phyloP scores from a whole-genome alignment of 768 basidiomycete species.

The Lactarius evosmus region DNA sequence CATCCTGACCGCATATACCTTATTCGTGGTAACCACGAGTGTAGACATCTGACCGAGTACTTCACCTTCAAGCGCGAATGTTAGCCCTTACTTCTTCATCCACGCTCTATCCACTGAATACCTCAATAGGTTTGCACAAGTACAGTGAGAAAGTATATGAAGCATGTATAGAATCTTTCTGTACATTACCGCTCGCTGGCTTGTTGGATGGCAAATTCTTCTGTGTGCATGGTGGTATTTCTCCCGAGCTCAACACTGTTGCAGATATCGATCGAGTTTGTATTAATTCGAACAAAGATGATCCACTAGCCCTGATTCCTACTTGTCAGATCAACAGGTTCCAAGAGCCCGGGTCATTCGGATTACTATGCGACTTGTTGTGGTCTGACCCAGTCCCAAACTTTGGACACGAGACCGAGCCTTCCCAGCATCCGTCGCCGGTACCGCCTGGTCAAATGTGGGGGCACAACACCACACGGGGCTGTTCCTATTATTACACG shows the following conservation, averaged over 20 bases:
- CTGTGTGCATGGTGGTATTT: conserved; percentile 95
- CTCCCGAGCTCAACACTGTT: conserved; percentile 77
- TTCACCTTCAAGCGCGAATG: conserved; percentile 96
- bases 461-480: conserved; percentile 80
- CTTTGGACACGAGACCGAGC: conserved; percentile 79
- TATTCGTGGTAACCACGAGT: conserved; percentile 64
- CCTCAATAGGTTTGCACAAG: conserved; percentile 73
- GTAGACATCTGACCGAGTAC: conserved; percentile 62
- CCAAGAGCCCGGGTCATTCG: conserved; percentile 88
- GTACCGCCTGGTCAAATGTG: conserved; percentile 59
- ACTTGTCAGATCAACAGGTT: conserved; percentile 77
- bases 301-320: conserved; percentile 4
- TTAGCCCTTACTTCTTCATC: conserved; percentile 40
- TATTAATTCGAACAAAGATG: conserved; percentile 18
- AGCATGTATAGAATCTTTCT: conserved; percentile 88
- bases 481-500: conserved; percentile 93
- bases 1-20: conserved; percentile 59
- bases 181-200: conserved; percentile 84
- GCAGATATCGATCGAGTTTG: conserved; percentile 67
- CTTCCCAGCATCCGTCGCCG: conserved; percentile 45
- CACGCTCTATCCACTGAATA: not conserved
- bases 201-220: conserved; percentile 95
- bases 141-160: conserved; percentile 86
- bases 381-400: conserved; percentile 94
- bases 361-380: conserved; percentile 89